Evolutionary conservation across 495 filamentous ascomycete genomes (phyloP).

Genomic region (Aspergillus leporis): DNA sequence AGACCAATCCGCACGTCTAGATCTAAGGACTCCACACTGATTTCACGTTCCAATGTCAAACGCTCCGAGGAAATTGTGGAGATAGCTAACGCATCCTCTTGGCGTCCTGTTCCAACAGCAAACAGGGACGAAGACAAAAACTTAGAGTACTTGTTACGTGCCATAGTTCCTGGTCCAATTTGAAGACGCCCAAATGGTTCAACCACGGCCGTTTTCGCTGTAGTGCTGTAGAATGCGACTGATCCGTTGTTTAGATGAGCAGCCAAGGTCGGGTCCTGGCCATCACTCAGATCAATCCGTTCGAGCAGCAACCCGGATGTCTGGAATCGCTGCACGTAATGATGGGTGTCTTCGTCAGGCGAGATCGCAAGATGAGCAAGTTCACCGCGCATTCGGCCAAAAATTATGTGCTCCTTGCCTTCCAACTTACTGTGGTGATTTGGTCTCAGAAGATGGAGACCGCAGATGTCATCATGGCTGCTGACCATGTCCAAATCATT

Average conservation of each 20-base stretch:
- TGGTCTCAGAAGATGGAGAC: constrained; percentile 52
- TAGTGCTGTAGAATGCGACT: constrained; percentile 49
- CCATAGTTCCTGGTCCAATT: constrained; percentile 21
- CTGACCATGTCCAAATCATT: constrained; percentile 50
- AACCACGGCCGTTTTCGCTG: constrained; percentile 28
- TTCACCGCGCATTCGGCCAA: constrained; percentile 41
- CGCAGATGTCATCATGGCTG: constrained; percentile 65
- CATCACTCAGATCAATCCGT: constrained; percentile 33
- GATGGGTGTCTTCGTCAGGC: constrained; percentile 23
- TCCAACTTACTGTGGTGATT: constrained; percentile 31
- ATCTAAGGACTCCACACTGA: constrained; percentile 32
- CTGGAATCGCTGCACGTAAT: constrained; percentile 34
- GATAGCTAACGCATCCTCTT: constrained; percentile 47
- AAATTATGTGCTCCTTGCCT: constrained; percentile 40
- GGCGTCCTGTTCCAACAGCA: constrained; percentile 51
- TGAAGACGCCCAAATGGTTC: constrained; percentile 40
- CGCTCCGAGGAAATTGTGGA: constrained; percentile 47
- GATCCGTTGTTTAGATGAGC: constrained; percentile 45
- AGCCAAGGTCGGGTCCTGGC: constrained; percentile 41
- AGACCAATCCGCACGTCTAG: constrained; percentile 24
- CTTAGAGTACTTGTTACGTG: constrained; percentile 49
- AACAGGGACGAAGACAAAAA: constrained; percentile 51
- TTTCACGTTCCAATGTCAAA: constrained; percentile 34
- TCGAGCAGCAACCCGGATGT: constrained; percentile 33
- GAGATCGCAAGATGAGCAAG: constrained; percentile 39